Base-by-base conservation (phyloP, 371 early-diverging fungal genomes). In the Cokeromyces recurvatus region DNA sequence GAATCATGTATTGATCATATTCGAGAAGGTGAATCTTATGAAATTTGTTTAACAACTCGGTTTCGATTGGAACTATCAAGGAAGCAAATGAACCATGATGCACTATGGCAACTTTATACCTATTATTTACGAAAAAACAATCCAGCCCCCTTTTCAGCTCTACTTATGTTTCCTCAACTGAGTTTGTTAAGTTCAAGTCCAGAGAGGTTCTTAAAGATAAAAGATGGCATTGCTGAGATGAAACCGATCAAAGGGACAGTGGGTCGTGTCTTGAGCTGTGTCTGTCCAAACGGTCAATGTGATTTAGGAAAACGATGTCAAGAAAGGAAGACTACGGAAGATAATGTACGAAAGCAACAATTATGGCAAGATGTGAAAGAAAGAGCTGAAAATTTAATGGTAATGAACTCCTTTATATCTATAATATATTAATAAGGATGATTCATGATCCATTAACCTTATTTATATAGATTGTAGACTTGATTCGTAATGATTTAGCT, bases 181-280 rank as follows among this genome's bases (percentile, higher is more conserved):
- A 55, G 66, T 3, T 31, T 83, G 4, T 51, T 79, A 8, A 74
- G 81, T 10, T 87, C 90, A 2, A 85, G 86, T 10, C 98, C 98
- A 4, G 98, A 97, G 63, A 75, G 91, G 9, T 97, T 96, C 58
- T 43, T 95, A 17, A 66, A 77, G 38, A 68, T 87, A 0, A 48
- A 43, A 8, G 68, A 68, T 7, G 74, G 85, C 5, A 57, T 66
- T 12, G 79, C 89, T 4, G 89, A 87, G 53, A 94, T 95, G 96
- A 94, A 92, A 53, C 98, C 98, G 0, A 96, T 96, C 68, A 97
- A 97, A 59, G 98, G 97, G 0, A 96, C 98, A 0, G 65, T 86
- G 1, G 77, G 71, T 0, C 74, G 76, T 17, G 77, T 70, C 2
- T 51, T 75, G 12, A 54, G 59, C 2, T 74, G 76, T 55, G 69